Evolutionary conservation across 2,329 filamentous ascomycete species (phyloP).

Genomic region (Xenoacremonium recifei): DNA sequence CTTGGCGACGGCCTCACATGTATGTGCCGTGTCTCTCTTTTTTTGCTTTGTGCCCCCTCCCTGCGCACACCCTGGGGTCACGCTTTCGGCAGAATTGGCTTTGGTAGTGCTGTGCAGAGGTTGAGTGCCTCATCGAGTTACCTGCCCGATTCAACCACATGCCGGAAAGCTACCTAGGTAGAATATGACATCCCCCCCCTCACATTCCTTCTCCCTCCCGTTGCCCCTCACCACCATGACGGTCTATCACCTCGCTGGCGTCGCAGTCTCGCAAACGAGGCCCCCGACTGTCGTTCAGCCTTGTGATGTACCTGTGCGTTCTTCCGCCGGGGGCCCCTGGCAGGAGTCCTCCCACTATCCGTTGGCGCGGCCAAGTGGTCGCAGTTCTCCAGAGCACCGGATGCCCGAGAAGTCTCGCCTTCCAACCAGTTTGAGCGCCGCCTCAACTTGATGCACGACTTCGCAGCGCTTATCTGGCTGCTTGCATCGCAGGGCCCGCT

Average conservation of each 20-base stretch:
- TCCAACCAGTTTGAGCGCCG: conserved; percentile 19
- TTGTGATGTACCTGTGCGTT: conserved; percentile 16
- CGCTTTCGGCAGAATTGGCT: conserved; percentile 1
- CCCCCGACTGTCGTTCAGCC: conserved; percentile 12
- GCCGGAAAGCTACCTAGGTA: neutral
- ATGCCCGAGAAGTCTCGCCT: conserved; percentile 14
- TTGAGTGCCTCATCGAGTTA: conserved; percentile 2
- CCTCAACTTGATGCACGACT: conserved; percentile 14
- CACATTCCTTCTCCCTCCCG: conserved; percentile 8
- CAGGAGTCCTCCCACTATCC: conserved; percentile 13
- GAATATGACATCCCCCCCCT: conserved; percentile 12
- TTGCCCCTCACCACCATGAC: conserved; percentile 8
- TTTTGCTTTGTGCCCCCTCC: conserved; percentile 6
- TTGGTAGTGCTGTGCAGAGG: conserved; percentile 3
- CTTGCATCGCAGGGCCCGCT: conserved; percentile 10
- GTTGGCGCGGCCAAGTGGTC: conserved; percentile 18
- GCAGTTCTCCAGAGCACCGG: conserved; percentile 21
- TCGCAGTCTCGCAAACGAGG: conserved; percentile 8
- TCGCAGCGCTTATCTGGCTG: conserved; percentile 14
- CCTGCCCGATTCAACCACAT: conserved; percentile 24
- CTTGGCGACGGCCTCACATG: no score
- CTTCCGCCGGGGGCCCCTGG: conserved; percentile 9
- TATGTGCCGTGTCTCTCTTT: conserved; percentile 21
- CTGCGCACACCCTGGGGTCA: no score
- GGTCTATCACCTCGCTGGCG: conserved; percentile 5